Evolutionary conservation across 257 asterid species (phyloP), one percentile per base, ranked within the genome.

Genomic region (Nicotiana tomentosiformis): DNA sequence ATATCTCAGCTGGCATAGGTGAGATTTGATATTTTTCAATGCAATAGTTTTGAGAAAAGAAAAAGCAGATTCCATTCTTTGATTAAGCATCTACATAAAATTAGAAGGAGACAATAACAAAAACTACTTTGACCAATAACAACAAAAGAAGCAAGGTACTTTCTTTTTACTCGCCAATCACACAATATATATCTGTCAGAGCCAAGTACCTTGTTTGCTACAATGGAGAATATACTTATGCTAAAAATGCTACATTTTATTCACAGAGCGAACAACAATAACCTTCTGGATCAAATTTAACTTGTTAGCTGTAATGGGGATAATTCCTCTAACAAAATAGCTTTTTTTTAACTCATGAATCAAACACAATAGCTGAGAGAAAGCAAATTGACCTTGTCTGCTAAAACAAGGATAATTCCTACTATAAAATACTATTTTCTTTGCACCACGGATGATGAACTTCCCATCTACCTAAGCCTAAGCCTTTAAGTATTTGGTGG

Each of bases 251-350:
- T 70, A 23, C 18, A 10, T 51, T 3, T 14, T 35, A 51, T 1
- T 58, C 53, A 32, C 39, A 39, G 20, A 8, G 2, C 46, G 4
- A 51, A 39, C 2, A 62, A 5, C 29, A 46, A 69, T 12, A 26
- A 5, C 43, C 2, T 0, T 23, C 10, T 9, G 1, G n/a, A 39
- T 8, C 4, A 8, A 20, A 33, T 70, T 26, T 18, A 92, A 95
- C 93, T 88, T 88, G 70, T 92, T 91, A 37, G 94, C 89, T 18
- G 84, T 83, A 64, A 83, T 35, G 17, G 87, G 1, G 33, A 39
- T 70, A 5, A n/a, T 39, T n/a, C 35, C 32, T 70, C 78, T 39
- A 70, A 20, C 12, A 43, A 20, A 70, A 49, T 5, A 43, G 11
- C 10, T 70, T 20, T 33, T 10, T 39, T 65, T 5, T 20, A 20